Conservation (phyloP, 768 basidiomycete species). For the Pulveroboletus sp. region DNA sequence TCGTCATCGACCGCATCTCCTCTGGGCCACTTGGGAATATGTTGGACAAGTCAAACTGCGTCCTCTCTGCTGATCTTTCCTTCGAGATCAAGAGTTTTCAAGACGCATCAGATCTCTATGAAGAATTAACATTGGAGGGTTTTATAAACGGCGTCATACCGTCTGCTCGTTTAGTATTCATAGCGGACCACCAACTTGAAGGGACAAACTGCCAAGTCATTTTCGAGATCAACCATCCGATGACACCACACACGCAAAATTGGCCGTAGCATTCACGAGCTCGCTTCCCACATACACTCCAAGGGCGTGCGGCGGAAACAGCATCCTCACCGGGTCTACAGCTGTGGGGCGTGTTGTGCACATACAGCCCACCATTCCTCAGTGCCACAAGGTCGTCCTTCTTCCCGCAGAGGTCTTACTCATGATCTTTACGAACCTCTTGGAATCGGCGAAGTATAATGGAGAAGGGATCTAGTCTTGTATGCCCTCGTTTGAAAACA, state of each 20-base stretch:
- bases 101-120: not conserved
- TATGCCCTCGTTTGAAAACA: not conserved
- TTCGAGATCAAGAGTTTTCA: not conserved
- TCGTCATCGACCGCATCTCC: not conserved
- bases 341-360: constrained; percentile 2
- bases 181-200: not conserved
- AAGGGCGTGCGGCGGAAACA: not conserved
- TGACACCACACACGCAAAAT: not conserved
- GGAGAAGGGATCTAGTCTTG: not conserved
- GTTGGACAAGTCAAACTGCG: too few species aligned
- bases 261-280: not conserved
- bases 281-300: not conserved
- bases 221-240: not conserved
- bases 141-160: not conserved
- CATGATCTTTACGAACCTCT: not conserved
- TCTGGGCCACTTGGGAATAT: not conserved
- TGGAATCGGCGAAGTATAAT: not conserved
- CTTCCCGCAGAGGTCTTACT: not conserved
- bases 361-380: not conserved
- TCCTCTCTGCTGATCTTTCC: not conserved
- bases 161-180: not conserved
- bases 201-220: constrained; percentile 2
- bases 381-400: not conserved
- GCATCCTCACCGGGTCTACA: not conserved
- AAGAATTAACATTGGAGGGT: too few species aligned